These are phyloP conservation scores for Psilocybe subaeruginosa DNA, from an alignment of 768 basidiomycete genomes.

Conservation along the genomic window DNA sequence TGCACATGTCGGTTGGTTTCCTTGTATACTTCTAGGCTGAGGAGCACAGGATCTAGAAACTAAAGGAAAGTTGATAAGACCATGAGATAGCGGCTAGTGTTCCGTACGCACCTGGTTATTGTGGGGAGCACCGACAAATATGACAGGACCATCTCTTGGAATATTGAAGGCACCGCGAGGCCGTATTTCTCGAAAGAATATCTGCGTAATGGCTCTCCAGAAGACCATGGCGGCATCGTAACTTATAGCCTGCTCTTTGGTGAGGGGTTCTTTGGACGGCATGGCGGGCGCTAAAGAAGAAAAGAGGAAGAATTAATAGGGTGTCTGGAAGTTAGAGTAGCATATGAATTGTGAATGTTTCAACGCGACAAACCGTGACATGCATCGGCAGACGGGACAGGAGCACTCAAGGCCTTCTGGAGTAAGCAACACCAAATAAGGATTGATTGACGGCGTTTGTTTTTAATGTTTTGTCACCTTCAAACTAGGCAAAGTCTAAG, in stretches of 20 bases:
- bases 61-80: constrained; percentile 32
- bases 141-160: constrained; percentile 85
- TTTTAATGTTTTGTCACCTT: too few species aligned
- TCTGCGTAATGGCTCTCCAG: constrained; percentile 84
- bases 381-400: not conserved
- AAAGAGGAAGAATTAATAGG: not conserved
- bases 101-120: constrained; percentile 72
- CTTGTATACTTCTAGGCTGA: constrained; percentile 83
- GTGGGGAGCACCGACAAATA: constrained; percentile 93
- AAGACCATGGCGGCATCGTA: constrained; percentile 84
- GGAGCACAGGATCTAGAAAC: constrained; percentile 91
- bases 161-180: constrained; percentile 95
- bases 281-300: constrained; percentile 4
- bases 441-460: not conserved
- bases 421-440: constrained; percentile 8
- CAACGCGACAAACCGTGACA: not conserved
- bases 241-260: constrained; percentile 28
- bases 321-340: not conserved
- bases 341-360: not conserved
- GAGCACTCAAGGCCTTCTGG: constrained; percentile 2
- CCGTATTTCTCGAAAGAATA: constrained; percentile 96
- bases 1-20: constrained; percentile 83
- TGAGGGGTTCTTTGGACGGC: constrained; percentile 5
- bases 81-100: not conserved
- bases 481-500: too few species aligned